Evolutionary conservation across 495 filamentous ascomycete genomes (phyloP), one percentile per base, ranked within the genome.

Genomic region (Hapsidospora chrysogenum): DNA sequence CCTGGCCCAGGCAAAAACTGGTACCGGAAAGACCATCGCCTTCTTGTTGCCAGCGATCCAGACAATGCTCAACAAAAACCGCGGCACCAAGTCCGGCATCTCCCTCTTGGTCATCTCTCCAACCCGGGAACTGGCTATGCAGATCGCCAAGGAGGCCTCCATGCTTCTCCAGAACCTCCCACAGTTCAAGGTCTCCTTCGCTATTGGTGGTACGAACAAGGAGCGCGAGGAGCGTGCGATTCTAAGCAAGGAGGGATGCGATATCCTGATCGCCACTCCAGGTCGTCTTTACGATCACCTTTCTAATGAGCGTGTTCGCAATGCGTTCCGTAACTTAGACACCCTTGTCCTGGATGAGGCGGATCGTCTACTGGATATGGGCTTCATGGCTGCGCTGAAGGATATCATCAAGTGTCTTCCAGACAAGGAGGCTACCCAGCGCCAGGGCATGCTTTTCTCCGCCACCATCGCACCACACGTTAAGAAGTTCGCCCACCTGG

Each of bases 371-470:
- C 64, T 80, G 1, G 76, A 80, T 45, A 58, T 58, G 50, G 74
- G 74, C 8, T 80, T 80, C 42, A 53, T 76, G 31, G 52, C 57
- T 10, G 64, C 62, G 27, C 53, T 79, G 18, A 67, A 71, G 45
- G 49, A 61, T n/a, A 75, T 78, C 32, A 56, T 78, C 20, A 45
- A 42, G 8, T 54, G 56, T 16, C 63, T 80, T 17, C 74, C 76
- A 1, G 50, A 67, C 13, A 78, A 75, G 57, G 34, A 39, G 5
- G 35, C 35, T 10, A 49, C 50, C 1, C 56, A 65, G 21, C 70
- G 76, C 61, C 74, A 80, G 49, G 70, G 72, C 32, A 78, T 80
- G 74, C 74, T 76, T 40, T 80, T 80, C 54, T 77, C 73, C 1
- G 76, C 76, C 29, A 80, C 76, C n/a, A 51, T 80, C 22, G 70